These are phyloP conservation scores for Rauvolfia tetraphylla DNA, from an alignment of 257 asterid species.

Conservation along the genomic window DNA sequence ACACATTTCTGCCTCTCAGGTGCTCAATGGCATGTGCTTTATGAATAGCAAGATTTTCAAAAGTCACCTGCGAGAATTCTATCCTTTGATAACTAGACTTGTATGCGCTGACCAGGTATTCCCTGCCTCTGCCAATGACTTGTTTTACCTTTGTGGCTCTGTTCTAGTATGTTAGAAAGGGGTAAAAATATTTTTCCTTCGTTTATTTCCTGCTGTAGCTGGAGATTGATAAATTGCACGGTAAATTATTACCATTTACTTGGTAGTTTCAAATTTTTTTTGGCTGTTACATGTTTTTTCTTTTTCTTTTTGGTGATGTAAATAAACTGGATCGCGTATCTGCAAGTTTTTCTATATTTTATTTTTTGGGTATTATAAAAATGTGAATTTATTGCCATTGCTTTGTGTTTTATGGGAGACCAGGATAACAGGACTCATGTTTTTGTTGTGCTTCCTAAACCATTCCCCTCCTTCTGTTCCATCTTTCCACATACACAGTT, in stretches of 20 bases:
- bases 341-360: too few relatives aligned
- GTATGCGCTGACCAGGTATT: conserved; percentile 96
- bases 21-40: conserved; percentile 75
- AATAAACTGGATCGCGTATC: too few relatives aligned
- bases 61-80: conserved; percentile 78
- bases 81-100: conserved; percentile 88
- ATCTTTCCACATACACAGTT: too few relatives aligned
- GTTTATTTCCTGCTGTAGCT: background rate
- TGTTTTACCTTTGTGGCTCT: background rate
- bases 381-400: too few relatives aligned
- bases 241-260: background rate
- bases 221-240: background rate
- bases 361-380: too few relatives aligned
- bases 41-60: conserved; percentile 77
- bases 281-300: too few relatives aligned
- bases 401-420: too few relatives aligned
- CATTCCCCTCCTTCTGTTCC: too few relatives aligned
- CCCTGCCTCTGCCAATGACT: conserved; percentile 13
- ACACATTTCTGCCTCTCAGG: conserved; percentile 51
- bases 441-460: too few relatives aligned
- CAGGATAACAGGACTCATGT: too few relatives aligned
- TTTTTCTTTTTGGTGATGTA: too few relatives aligned
- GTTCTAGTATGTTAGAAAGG: background rate
- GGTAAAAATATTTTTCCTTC: background rate
- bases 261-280: background rate